Evolutionary conservation across 2,329 filamentous ascomycete genomes (phyloP).

Genomic region (Diplodia corticola): DNA sequence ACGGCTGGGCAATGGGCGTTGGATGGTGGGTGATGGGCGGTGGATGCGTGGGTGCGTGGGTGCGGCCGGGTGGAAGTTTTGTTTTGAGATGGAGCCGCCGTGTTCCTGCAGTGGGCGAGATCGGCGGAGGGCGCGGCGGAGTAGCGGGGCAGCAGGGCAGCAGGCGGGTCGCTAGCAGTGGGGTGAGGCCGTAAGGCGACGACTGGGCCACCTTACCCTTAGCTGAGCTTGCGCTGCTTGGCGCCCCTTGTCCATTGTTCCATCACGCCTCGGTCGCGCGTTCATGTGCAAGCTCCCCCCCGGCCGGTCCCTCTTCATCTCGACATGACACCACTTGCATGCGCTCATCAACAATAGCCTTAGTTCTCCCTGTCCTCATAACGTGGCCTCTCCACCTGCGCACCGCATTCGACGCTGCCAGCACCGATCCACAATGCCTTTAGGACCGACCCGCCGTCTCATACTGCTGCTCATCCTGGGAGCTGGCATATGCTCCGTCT

Average conservation of each 20-base stretch:
- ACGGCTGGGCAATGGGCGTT: background rate
- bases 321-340: constrained; percentile 18
- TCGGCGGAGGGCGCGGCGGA: constrained; percentile 19
- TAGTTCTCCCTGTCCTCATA: background rate
- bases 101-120: constrained; percentile 17
- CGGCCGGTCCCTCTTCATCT: constrained; percentile 1
- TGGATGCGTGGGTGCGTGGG: background rate
- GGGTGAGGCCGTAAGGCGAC: constrained; percentile 6
- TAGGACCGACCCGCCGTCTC: constrained; percentile 39
- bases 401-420: background rate
- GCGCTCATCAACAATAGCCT: background rate
- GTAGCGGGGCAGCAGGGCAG: constrained; percentile 14
- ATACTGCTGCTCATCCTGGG: constrained; percentile 53
- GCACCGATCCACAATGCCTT: constrained; percentile 30
- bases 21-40: background rate
- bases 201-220: background rate
- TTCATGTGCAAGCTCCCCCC: constrained; percentile 2
- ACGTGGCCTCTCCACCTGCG: background rate
- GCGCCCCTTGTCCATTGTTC: constrained; percentile 18
- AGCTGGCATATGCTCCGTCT: constrained; percentile 57
- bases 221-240: constrained; percentile 1
- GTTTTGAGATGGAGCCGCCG: background rate
- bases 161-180: background rate
- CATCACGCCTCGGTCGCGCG: constrained; percentile 16
- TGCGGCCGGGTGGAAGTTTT: background rate